phyloP scores from a whole-genome alignment of 371 early-diverging fungal genomes.

The Paraphysoderma sedebokerense region DNA sequence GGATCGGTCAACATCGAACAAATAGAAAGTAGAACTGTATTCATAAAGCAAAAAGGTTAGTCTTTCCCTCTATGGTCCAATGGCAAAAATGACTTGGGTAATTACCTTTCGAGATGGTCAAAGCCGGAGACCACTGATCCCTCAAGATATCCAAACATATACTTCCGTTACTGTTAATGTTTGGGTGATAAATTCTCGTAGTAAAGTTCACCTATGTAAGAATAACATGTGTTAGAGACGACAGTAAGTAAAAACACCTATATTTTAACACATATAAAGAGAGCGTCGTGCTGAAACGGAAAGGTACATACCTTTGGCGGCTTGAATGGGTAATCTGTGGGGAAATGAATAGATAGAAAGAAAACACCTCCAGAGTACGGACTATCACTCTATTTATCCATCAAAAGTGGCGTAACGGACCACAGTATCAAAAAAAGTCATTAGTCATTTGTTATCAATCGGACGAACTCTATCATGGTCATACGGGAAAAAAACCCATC shows the following conservation, averaged over 20 bases:
- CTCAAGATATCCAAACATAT: conserved; percentile 97
- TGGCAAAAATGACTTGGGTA: background rate
- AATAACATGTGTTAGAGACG: background rate
- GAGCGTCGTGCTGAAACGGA: background rate
- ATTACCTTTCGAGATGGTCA: conserved; percentile 87
- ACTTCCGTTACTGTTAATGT: conserved; percentile 96
- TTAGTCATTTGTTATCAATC: too few species aligned
- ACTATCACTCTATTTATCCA: too few species aligned
- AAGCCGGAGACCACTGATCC: conserved; percentile 98
- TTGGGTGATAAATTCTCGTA: conserved; percentile 97
- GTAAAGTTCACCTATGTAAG: conserved; percentile 67
- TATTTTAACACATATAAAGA: background rate
- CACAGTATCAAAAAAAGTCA: too few species aligned
- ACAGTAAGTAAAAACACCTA: background rate
- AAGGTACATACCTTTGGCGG: conserved; percentile 68
- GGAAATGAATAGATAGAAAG: conserved; percentile 96
- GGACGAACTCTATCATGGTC: too few species aligned
- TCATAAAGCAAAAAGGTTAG: conserved; percentile 3
- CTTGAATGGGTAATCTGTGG: conserved; percentile 98
- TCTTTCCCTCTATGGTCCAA: background rate
- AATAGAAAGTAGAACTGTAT: conserved; percentile 78
- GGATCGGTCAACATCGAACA: conserved; percentile 97
- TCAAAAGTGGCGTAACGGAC: too few species aligned
- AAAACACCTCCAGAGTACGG: conserved; percentile 94
- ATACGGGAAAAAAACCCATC: too few species aligned